Conservation (phyloP, 371 early-diverging fungal genomes). For the Mucor racemosus region DNA sequence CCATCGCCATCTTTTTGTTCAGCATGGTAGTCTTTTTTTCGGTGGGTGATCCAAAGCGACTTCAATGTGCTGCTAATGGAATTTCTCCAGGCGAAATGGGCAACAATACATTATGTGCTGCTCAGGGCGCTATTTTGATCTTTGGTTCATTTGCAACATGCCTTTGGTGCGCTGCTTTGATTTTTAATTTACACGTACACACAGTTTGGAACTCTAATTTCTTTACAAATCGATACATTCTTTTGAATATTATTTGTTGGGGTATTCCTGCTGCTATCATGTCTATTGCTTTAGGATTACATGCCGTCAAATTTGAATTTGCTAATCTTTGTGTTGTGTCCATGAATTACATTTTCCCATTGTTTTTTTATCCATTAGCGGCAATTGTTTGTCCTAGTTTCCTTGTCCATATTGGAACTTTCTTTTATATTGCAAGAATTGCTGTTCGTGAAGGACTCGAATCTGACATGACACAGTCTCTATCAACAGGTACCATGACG, state of each 20-base stretch:
- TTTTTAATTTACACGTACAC: conserved; percentile 67
- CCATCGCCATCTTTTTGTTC: conserved; percentile 61
- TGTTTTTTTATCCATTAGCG: conserved; percentile 69
- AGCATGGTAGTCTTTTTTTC: conserved; percentile 62
- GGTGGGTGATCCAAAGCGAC: conserved; percentile 52
- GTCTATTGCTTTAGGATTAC: conserved; percentile 50
- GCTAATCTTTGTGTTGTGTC: conserved; percentile 65
- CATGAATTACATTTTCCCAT: conserved; percentile 51
- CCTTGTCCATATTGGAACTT: conserved; percentile 63
- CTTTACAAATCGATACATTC: conserved; percentile 59
- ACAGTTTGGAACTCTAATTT: conserved; percentile 72
- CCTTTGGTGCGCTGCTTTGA: conserved; percentile 67
- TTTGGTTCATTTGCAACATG: conserved; percentile 62
- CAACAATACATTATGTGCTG: conserved; percentile 66
- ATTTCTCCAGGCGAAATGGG: conserved; percentile 52
- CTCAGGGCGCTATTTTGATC: conserved; percentile 65
- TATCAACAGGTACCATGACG: conserved; percentile 37
- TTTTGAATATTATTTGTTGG: conserved; percentile 67
- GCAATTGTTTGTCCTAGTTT: conserved; percentile 64
- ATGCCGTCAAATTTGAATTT: conserved; percentile 64
- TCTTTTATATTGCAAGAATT: conserved; percentile 66
- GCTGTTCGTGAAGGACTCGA: conserved; percentile 52
- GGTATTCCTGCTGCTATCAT: conserved; percentile 62
- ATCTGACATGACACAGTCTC: conserved; percentile 57
- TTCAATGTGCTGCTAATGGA: conserved; percentile 59